Percentiles rank a stretch among this genome's conserved stretches.
These are phyloP conservation scores for Thalia dealbata DNA, from an alignment of 176 grass and related monocot genomes.

Conservation along the genomic window DNA sequence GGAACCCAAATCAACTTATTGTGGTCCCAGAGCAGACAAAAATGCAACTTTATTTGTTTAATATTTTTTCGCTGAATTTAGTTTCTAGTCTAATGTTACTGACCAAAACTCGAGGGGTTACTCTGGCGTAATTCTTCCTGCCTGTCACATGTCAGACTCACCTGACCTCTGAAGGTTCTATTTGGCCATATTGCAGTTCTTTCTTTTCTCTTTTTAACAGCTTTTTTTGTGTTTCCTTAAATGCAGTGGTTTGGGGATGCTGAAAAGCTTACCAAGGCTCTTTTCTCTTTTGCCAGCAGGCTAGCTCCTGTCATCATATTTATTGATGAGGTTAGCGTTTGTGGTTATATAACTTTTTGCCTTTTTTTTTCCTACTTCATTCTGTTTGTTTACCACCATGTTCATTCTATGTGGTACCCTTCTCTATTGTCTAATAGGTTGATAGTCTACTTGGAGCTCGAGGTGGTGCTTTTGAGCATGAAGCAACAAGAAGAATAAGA, in stretches of 20 bases:
- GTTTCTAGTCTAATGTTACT: too few relatives aligned
- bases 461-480: constrained; percentile 93
- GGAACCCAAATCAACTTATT: too few relatives aligned
- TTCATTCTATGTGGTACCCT: background rate
- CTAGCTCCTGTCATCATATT: constrained; percentile 92
- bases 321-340: constrained; percentile 71
- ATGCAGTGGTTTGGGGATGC: constrained; percentile 98
- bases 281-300: constrained; percentile 85
- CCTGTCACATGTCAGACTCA: background rate
- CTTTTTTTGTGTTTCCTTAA: constrained; percentile 19
- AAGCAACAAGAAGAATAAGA: constrained; percentile 92
- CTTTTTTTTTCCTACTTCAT: background rate
- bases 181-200: background rate
- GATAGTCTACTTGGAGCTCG: constrained; percentile 90
- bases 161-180: background rate
- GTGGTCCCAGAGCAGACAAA: too few relatives aligned
- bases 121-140: too few relatives aligned
- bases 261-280: constrained; percentile 93
- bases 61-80: too few relatives aligned
- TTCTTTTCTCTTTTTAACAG: background rate
- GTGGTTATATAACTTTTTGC: constrained; percentile 13
- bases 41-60: too few relatives aligned
- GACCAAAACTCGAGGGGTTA: too few relatives aligned
- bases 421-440: constrained; percentile 45
- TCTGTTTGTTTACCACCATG: background rate